Conservation (phyloP, 169 alveolate species). For the Amoebophrya sp. region DNA sequence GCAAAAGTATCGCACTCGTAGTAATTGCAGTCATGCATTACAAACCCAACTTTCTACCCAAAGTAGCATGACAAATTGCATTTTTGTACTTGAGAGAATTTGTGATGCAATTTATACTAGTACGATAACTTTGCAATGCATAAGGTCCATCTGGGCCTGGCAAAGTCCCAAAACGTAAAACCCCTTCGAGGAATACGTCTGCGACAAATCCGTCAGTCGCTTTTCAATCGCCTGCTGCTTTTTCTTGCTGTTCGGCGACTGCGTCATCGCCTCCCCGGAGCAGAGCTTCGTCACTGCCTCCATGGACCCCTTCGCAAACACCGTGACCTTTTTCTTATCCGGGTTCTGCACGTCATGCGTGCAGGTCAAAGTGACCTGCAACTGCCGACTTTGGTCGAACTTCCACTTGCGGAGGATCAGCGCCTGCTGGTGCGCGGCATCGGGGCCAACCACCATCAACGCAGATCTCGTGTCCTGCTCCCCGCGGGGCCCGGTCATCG, state of each 20-base stretch:
- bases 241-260: background rate
- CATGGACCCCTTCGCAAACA: background rate
- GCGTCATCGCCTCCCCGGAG: background rate
- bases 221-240: background rate
- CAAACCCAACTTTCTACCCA: no score
- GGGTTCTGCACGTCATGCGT: background rate
- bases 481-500: background rate
- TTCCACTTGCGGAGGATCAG: background rate
- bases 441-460: background rate
- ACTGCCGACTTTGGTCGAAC: slow-evolving; percentile 1
- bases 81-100: no score
- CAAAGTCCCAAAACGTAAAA: background rate
- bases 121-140: no score
- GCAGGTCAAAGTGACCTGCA: background rate
- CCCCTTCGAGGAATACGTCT: background rate
- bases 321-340: background rate
- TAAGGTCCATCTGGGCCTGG: background rate
- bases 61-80: no score
- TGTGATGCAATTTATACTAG: no score
- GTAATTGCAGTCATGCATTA: no score
- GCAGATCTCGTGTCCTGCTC: no score
- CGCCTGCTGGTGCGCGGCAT: background rate
- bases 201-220: background rate
- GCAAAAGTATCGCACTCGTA: no score
- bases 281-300: background rate